Evolutionary conservation across 352 stramenopile genomes (phyloP).

Genomic region (Globisporangium alternatum): DNA sequence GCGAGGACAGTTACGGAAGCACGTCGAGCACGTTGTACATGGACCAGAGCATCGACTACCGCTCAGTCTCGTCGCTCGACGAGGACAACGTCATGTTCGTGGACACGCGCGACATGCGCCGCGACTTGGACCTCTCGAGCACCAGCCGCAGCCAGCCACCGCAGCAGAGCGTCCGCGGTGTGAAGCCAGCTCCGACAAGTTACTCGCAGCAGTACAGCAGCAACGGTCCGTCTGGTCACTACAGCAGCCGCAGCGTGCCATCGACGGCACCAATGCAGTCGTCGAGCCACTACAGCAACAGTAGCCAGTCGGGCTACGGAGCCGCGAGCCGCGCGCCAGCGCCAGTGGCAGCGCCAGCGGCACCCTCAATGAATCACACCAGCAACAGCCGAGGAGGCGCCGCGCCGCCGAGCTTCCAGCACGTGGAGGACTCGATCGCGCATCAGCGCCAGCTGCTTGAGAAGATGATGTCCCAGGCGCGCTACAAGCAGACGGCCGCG

Average conservation of each 20-base stretch:
- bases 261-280: neutral
- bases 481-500: constrained; percentile 22
- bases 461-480: constrained; percentile 61
- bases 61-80: constrained; percentile 30
- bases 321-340: neutral
- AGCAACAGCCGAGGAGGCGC: neutral
- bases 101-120: constrained; percentile 37
- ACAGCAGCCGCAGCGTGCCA: neutral
- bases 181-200: neutral
- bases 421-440: constrained; percentile 61
- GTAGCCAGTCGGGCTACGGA: neutral
- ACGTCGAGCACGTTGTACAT: constrained; percentile 11
- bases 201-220: constrained; percentile 13
- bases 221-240: neutral
- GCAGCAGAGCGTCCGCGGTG: neutral
- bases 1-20: constrained; percentile 40
- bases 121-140: constrained; percentile 16
- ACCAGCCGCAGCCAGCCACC: neutral
- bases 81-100: constrained; percentile 40
- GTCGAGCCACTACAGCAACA: neutral
- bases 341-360: neutral
- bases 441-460: constrained; percentile 59
- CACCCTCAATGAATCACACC: neutral
- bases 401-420: constrained; percentile 24
- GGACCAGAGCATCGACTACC: constrained; percentile 25